phyloP scores from a whole-genome alignment of 1,284 basidiomycete genomes.

The Leccinum solheimii region DNA sequence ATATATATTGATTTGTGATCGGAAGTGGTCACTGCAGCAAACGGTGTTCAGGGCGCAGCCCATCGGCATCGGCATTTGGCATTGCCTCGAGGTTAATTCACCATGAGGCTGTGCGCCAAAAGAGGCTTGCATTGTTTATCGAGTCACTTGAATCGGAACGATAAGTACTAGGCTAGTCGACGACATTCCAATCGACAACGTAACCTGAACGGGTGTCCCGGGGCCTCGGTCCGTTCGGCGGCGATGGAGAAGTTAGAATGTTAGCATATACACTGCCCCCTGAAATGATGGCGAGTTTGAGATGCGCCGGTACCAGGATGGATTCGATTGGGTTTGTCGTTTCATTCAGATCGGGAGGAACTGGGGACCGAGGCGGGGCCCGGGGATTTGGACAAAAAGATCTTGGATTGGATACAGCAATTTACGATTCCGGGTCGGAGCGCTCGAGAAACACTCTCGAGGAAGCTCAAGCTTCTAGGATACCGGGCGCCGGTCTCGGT shows the following conservation, averaged over 20 bases:
- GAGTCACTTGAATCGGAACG: not conserved
- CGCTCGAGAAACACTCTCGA: not conserved
- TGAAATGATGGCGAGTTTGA: not conserved
- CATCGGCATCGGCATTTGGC: not conserved
- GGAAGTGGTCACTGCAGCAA: not conserved
- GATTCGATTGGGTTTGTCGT: not conserved
- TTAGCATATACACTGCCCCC: not conserved
- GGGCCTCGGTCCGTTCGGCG: not conserved
- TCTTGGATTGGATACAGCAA: not conserved
- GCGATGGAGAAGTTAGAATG: not conserved
- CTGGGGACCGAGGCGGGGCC: not conserved
- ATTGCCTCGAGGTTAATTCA: slow-evolving; percentile 14
- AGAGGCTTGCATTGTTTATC: not conserved
- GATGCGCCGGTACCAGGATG: not conserved
- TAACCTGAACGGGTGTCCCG: not conserved
- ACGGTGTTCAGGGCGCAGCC: not conserved
- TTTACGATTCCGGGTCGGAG: not conserved
- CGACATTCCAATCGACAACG: not conserved
- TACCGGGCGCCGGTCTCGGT: not conserved
- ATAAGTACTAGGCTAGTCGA: not conserved
- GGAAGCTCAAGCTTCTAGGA: not conserved
- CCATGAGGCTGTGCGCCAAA: not conserved
- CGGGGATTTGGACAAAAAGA: not conserved
- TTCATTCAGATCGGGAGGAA: not conserved
- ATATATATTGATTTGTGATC: slow-evolving; percentile 5